These are phyloP conservation scores for Aspergillus oerlinghausenensis DNA, from an alignment of 2,329 filamentous ascomycete species.

Conservation along the genomic window DNA sequence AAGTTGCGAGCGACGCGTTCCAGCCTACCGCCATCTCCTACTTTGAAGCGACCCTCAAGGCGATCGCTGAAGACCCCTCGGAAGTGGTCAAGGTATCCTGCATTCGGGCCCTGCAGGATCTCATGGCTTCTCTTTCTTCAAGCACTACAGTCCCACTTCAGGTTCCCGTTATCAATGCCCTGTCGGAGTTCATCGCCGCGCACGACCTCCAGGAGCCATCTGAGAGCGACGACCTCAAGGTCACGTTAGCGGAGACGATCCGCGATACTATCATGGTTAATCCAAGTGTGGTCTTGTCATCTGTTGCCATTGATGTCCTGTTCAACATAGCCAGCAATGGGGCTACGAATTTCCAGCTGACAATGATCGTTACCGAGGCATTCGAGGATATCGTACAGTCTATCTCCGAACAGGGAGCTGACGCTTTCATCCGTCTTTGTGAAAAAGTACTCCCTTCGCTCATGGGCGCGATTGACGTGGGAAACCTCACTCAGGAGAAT, in stretches of 20 bases:
- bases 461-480: slow-evolving; percentile 84
- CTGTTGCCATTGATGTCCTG: slow-evolving; percentile 69
- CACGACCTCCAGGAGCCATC: slow-evolving; percentile 80
- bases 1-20: slow-evolving; percentile 58
- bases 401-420: slow-evolving; percentile 59
- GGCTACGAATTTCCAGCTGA: slow-evolving; percentile 85
- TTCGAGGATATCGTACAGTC: slow-evolving; percentile 80
- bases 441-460: slow-evolving; percentile 81
- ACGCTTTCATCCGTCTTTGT: slow-evolving; percentile 73
- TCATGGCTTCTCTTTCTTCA: slow-evolving; percentile 52
- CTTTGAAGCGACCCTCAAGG: slow-evolving; percentile 61
- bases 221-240: slow-evolving; percentile 86
- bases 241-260: slow-evolving; percentile 82
- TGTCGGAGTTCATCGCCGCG: slow-evolving; percentile 68
- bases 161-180: slow-evolving; percentile 53
- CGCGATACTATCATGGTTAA: slow-evolving; percentile 79
- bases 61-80: slow-evolving; percentile 69
- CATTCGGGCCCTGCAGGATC: slow-evolving; percentile 76
- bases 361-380: slow-evolving; percentile 78
- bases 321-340: slow-evolving; percentile 87
- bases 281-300: slow-evolving; percentile 66
- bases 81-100: slow-evolving; percentile 91
- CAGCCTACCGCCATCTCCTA: slow-evolving; percentile 36
- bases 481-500: slow-evolving; percentile 72
- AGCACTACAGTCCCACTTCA: slow-evolving; percentile 56